Percentiles rank a stretch among this genome's conserved stretches.
Evolutionary conservation across 2,329 filamentous ascomycete genomes (phyloP).

Genomic region (Hypoxylon sp.): DNA sequence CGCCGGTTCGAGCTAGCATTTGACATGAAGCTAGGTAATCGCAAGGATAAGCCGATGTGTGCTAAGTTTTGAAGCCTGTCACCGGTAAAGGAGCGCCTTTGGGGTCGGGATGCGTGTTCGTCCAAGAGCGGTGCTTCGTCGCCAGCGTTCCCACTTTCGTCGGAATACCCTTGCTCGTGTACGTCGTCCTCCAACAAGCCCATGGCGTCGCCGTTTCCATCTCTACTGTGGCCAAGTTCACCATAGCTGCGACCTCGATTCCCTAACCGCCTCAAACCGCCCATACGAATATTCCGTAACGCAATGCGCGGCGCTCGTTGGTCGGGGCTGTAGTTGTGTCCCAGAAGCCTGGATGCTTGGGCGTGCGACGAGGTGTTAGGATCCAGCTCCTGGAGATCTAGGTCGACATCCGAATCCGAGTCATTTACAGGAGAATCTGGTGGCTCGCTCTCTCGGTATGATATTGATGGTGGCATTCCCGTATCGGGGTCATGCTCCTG

Average conservation of each 20-base stretch:
- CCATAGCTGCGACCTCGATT: constrained; percentile 69
- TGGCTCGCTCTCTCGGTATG: constrained; percentile 67
- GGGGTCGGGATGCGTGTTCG: constrained; percentile 51
- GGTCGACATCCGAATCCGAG: constrained; percentile 81
- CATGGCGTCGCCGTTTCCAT: constrained; percentile 74
- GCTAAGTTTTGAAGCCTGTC: constrained; percentile 59
- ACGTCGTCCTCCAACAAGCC: constrained; percentile 74
- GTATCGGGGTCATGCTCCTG: constrained; percentile 53
- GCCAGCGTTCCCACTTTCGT: constrained; percentile 68
- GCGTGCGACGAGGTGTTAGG: constrained; percentile 60
- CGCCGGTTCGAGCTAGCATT: constrained; percentile 50
- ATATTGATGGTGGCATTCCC: constrained; percentile 68
- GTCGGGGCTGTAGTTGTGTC: constrained; percentile 64
- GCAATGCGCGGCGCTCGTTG: constrained; percentile 72
- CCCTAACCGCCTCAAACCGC: constrained; percentile 67
- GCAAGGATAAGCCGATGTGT: constrained; percentile 65
- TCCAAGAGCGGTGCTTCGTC: constrained; percentile 82
- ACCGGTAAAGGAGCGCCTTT: constrained; percentile 54
- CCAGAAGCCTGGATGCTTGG: constrained; percentile 53
- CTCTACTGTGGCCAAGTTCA: constrained; percentile 67
- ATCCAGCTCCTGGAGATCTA: constrained; percentile 84
- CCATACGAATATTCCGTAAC: constrained; percentile 76
- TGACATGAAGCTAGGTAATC: constrained; percentile 76
- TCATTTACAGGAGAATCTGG: constrained; percentile 75
- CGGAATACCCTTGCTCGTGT: constrained; percentile 67